Evolutionary conservation across 2,329 filamentous ascomycete species (phyloP).

Genomic region (Ophiocordyceps camponoti-leonardi): DNA sequence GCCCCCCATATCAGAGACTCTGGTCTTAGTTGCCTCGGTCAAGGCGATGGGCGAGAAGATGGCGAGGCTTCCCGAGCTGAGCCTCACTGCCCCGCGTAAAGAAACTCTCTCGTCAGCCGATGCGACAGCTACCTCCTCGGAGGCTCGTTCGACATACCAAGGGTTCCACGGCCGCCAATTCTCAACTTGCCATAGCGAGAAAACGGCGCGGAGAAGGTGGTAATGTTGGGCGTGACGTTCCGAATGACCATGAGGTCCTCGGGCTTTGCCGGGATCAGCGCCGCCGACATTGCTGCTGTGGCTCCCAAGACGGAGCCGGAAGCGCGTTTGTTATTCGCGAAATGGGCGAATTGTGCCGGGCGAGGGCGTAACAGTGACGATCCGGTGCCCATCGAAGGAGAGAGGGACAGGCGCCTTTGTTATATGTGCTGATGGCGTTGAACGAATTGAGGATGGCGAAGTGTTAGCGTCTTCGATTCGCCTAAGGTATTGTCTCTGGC

Average conservation of each 20-base stretch:
- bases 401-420: not conserved
- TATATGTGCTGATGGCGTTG: not conserved
- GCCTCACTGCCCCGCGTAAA: constrained; percentile 39
- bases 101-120: not conserved
- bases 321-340: not conserved
- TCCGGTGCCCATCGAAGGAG: not conserved
- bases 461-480: not conserved
- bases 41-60: constrained; percentile 86
- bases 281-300: constrained; percentile 32
- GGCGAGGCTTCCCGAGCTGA: constrained; percentile 61
- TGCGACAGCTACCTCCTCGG: not conserved
- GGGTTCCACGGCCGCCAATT: constrained; percentile 72
- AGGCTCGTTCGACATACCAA: constrained; percentile 40
- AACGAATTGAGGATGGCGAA: not conserved
- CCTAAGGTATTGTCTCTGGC: no score
- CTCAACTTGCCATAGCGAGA: constrained; percentile 61
- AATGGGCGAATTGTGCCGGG: not conserved
- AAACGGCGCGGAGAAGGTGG: constrained; percentile 72
- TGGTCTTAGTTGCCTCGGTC: constrained; percentile 52
- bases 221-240: constrained; percentile 61
- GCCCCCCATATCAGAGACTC: constrained; percentile 47
- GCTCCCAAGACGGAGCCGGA: not conserved
- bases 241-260: constrained; percentile 81
- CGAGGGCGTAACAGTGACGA: not conserved
- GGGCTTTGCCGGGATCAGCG: constrained; percentile 54